These are phyloP conservation scores for Leptomonas seymouri DNA, from an alignment of 208 protist genomes.

Conservation along the genomic window DNA sequence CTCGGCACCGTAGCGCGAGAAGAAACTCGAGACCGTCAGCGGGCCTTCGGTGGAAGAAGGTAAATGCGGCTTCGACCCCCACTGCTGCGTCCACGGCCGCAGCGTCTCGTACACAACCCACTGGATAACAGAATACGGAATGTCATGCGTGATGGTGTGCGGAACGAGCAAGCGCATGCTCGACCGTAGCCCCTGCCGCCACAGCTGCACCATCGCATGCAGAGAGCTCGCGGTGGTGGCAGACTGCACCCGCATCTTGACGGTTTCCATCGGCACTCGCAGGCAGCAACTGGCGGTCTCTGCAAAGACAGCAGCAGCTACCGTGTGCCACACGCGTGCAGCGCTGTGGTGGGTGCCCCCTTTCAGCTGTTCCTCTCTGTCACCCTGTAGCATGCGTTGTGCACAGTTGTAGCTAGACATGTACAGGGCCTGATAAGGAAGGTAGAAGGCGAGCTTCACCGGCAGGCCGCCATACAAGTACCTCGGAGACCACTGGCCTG, in stretches of 20 bases:
- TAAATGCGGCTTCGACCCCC: constrained; percentile 5
- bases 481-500: constrained; percentile 55
- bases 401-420: constrained; percentile 64
- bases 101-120: constrained; percentile 81
- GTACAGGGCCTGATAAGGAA: constrained; percentile 81
- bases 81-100: constrained; percentile 55
- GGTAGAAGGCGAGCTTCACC: constrained; percentile 71
- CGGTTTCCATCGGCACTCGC: constrained; percentile 86
- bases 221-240: constrained; percentile 42
- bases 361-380: not conserved
- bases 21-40: constrained; percentile 8
- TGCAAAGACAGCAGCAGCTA: constrained; percentile 48
- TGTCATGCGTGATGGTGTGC: constrained; percentile 80
- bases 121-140: constrained; percentile 81
- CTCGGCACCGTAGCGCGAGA: constrained; percentile 32
- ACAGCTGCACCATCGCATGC: constrained; percentile 54
- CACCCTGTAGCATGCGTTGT: constrained; percentile 21
- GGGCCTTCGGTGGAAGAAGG: not conserved
- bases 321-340: constrained; percentile 40
- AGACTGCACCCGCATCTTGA: constrained; percentile 85
- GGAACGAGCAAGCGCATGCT: constrained; percentile 54
- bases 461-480: constrained; percentile 80
- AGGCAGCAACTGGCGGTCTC: constrained; percentile 61
- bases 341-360: not conserved
- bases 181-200: constrained; percentile 41